phyloP scores from a whole-genome alignment of 257 asterid species.

The Gynochthodes officinalis region DNA sequence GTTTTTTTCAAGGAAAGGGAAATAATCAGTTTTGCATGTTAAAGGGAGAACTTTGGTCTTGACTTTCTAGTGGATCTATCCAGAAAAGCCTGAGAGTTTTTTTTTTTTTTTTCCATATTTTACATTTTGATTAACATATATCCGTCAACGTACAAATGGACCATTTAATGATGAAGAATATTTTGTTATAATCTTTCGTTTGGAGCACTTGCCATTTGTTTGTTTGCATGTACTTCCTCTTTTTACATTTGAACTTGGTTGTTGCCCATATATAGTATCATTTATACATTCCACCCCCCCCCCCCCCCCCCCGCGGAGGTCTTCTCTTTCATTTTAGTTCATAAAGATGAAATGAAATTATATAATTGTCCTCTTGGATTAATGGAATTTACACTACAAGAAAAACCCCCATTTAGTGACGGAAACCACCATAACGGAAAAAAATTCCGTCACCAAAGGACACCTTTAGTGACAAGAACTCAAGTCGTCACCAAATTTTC shows the following conservation, averaged over 20 bases:
- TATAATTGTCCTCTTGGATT: background rate
- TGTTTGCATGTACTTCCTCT: background rate
- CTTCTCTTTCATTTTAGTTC: background rate
- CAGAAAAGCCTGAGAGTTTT: background rate
- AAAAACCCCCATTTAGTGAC: no score
- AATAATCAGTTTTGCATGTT: background rate
- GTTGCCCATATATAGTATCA: background rate
- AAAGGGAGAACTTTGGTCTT: background rate
- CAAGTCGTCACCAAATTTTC: no score
- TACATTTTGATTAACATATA: background rate
- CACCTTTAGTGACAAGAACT: no score
- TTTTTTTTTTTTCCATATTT: background rate
- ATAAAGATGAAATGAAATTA: background rate
- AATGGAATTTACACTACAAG: background rate
- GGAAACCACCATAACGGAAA: no score
- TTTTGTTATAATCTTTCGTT: no score
- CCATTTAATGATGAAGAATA: background rate
- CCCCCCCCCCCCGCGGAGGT: background rate
- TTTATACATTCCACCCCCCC: background rate
- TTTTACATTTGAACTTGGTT: background rate
- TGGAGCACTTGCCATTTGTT: background rate
- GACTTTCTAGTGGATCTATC: background rate
- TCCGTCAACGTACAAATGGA: no score
- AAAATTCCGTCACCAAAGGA: no score
- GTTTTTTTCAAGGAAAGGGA: background rate